Evolutionary conservation across 805 yeast genomes (phyloP).

Genomic region (Teunomyces lycoperdinae): DNA sequence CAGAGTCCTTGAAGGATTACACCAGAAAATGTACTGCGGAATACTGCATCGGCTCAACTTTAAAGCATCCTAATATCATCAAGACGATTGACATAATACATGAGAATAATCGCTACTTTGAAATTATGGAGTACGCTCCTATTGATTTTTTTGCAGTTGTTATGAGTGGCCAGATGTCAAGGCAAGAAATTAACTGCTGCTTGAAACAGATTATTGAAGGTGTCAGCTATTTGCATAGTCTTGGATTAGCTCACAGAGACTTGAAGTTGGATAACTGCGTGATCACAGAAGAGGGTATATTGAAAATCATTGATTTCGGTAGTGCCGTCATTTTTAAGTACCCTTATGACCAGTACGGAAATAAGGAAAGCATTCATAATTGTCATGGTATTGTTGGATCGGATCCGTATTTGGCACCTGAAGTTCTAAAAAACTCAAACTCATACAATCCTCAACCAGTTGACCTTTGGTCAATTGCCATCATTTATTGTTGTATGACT

Average conservation of each 20-base stretch:
- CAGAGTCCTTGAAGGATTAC: slow-evolving; percentile 71
- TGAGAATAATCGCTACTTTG: slow-evolving; percentile 68
- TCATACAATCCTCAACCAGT: slow-evolving; percentile 74
- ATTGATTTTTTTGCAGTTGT: slow-evolving; percentile 83
- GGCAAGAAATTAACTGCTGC: slow-evolving; percentile 81
- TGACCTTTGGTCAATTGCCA: slow-evolving; percentile 83
- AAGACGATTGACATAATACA: slow-evolving; percentile 74
- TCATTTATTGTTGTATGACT: slow-evolving; percentile 84
- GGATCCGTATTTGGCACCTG: slow-evolving; percentile 86
- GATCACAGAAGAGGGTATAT: slow-evolving; percentile 66
- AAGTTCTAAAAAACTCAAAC: slow-evolving; percentile 52
- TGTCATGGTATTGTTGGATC: slow-evolving; percentile 77
- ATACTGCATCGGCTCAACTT: slow-evolving; percentile 79
- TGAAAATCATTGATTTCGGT: slow-evolving; percentile 81
- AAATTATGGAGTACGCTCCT: slow-evolving; percentile 94
- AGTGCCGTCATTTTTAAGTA: slow-evolving; percentile 79
- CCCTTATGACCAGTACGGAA: slow-evolving; percentile 49
- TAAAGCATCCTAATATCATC: slow-evolving; percentile 78
- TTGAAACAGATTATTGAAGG: slow-evolving; percentile 72
- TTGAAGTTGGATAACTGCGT: slow-evolving; percentile 82
- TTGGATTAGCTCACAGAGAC: slow-evolving; percentile 83
- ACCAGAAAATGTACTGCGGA: slow-evolving; percentile 89
- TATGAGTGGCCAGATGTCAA: slow-evolving; percentile 79
- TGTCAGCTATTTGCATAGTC: slow-evolving; percentile 67
- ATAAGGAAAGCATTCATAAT: slow-evolving; percentile 21